Conservation (phyloP, 768 basidiomycete species). For the Chiua virens region DNA sequence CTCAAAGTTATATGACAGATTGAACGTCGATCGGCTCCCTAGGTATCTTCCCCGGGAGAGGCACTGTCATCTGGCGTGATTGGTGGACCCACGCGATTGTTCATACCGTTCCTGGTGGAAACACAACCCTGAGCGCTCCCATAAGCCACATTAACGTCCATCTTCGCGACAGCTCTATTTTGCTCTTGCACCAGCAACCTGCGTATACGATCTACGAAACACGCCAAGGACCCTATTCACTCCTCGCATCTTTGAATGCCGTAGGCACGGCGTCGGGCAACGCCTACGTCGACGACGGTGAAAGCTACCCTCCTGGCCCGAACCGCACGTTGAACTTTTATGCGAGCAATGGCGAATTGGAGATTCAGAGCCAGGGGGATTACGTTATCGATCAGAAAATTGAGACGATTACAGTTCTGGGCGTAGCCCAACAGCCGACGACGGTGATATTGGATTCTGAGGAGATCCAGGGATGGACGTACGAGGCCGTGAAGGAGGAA, state of each 20-base stretch:
- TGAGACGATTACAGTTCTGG: slow-evolving; percentile 56
- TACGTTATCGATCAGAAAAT: slow-evolving; percentile 44
- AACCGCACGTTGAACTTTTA: slow-evolving; percentile 47
- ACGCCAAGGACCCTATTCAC: slow-evolving; percentile 56
- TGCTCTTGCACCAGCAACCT: slow-evolving; percentile 57
- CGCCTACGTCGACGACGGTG: slow-evolving; percentile 68
- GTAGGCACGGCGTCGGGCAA: slow-evolving; percentile 54
- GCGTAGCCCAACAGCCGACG: slow-evolving; percentile 43
- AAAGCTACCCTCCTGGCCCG: slow-evolving; percentile 56
- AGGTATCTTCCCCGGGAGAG: slow-evolving; percentile 63
- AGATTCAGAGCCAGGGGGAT: slow-evolving; percentile 34
- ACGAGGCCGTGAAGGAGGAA: slow-evolving; percentile 38
- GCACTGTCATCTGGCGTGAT: slow-evolving; percentile 57
- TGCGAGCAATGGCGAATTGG: slow-evolving; percentile 36
- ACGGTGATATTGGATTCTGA: slow-evolving; percentile 41
- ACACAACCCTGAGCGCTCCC: slow-evolving; percentile 56
- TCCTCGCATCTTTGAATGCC: slow-evolving; percentile 54
- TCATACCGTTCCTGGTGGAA: slow-evolving; percentile 37
- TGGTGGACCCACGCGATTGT: slow-evolving; percentile 66
- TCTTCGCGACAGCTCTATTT: slow-evolving; percentile 59
- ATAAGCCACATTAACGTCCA: slow-evolving; percentile 75
- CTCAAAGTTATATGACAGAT: not conserved
- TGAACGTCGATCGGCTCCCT: not conserved
- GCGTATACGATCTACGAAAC: too few species aligned
- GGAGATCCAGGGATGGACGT: slow-evolving; percentile 38